These are phyloP conservation scores for Acanthamoeba healyi DNA, from an alignment of 208 protist species.

Conservation along the genomic window DNA sequence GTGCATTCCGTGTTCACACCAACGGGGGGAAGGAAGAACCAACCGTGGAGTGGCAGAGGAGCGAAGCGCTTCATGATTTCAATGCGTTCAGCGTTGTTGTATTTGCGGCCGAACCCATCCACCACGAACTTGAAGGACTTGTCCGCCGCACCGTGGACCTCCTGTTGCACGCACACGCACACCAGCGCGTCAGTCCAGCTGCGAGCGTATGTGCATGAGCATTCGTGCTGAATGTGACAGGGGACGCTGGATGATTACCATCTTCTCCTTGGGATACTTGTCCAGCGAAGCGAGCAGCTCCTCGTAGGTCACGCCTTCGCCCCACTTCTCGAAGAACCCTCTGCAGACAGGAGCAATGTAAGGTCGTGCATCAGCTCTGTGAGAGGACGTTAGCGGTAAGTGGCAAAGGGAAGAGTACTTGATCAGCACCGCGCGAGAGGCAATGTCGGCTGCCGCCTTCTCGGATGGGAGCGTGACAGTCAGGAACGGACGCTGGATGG, in stretches of 20 bases:
- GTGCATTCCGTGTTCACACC: no score
- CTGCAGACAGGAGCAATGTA: background rate
- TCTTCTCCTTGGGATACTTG: slow-evolving; percentile 32
- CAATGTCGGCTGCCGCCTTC: slow-evolving; percentile 46
- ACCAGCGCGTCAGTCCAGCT: no score
- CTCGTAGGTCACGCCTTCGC: slow-evolving; percentile 63
- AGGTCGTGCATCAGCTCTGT: no score
- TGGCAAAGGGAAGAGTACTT: slow-evolving; percentile 7
- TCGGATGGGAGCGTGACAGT: slow-evolving; percentile 47
- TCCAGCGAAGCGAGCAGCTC: slow-evolving; percentile 27
- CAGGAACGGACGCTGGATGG: slow-evolving; percentile 49
- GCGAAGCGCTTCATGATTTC: slow-evolving; percentile 71
- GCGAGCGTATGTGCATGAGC: no score
- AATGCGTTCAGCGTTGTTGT: slow-evolving; percentile 19
- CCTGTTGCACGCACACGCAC: background rate
- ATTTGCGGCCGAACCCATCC: slow-evolving; percentile 60
- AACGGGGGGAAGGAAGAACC: no score
- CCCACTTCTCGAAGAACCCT: slow-evolving; percentile 68
- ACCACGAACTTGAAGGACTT: slow-evolving; percentile 56
- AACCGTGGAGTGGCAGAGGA: background rate
- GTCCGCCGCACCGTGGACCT: slow-evolving; percentile 3
- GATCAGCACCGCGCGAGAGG: slow-evolving; percentile 50
- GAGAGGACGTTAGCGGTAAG: no score
- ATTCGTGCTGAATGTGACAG: no score
- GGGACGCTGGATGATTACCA: background rate